Evolutionary conservation across 176 grass and related monocot species (phyloP), one percentile per base, ranked within the genome.

Genomic region (Oryza officinalis): DNA sequence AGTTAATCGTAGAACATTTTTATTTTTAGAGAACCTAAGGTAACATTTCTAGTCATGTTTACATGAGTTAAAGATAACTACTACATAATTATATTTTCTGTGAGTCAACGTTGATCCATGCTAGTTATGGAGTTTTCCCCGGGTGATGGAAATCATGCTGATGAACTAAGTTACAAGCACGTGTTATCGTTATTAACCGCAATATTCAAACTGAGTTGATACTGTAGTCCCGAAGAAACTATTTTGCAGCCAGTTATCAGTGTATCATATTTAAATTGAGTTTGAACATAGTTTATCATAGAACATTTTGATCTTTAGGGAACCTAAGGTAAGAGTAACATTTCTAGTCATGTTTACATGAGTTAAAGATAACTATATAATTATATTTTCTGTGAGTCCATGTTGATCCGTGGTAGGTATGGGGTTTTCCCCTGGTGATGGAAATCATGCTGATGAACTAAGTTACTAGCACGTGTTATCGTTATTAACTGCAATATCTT

Each of bases 91-190:
- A 81, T 14, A 52, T 31, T 10, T 11, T 44, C 30, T 30, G n/a
- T 11, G 9, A 44, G 41, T 44, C 8, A 2, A 22, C 59, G 4
- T 43, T 23, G 4, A 75, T 43, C 44, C 11, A 28, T 69, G 37
- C 11, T 70, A 69, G 31, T 41, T 68, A 6, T 43, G 17, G 35
- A 5, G 60, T 65, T 46, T 79, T 54, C 52, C 28, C 11, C n/a
- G n/a, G 6, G 76, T 79, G 40, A 50, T 72, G 20, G n/a, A 61
- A 35, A 69, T 81, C 22, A 47, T 83, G 71, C 13, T 75, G 13
- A 81, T 20, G 66, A 30, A 30, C 30, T 30, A 26, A 69, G 22
- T 28, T 40, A 13, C 35, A 4, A 31, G 27, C 54, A 47, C 9
- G 13, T 80, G 43, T 70, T 79, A 0, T 63, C 69, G 31, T 31